Evolutionary conservation across 2,329 filamentous ascomycete species (phyloP).

Genomic region (Phyllosticta citriasiana): DNA sequence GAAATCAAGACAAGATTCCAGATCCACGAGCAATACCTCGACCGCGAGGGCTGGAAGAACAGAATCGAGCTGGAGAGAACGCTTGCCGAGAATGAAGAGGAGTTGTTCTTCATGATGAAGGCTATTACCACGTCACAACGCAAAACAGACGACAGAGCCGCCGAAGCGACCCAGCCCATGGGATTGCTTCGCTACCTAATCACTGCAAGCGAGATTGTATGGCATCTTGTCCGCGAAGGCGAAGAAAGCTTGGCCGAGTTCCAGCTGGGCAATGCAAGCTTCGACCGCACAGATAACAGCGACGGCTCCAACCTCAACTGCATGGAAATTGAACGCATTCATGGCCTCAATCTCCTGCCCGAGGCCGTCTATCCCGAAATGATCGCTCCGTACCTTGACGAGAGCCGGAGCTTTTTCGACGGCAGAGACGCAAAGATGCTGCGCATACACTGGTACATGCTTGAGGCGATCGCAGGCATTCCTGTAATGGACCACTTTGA

Average conservation of each 20-base stretch:
- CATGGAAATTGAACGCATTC: constrained; percentile 77
- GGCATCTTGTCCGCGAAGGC: constrained; percentile 85
- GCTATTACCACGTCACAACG: constrained; percentile 94
- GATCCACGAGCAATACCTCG: constrained; percentile 76
- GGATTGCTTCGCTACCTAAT: constrained; percentile 87
- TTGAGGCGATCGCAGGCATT: constrained; percentile 95
- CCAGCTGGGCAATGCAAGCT: constrained; percentile 81
- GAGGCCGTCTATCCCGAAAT: constrained; percentile 94
- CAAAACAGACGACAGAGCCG: constrained; percentile 60
- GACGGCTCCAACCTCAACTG: constrained; percentile 94
- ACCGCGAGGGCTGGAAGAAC: constrained; percentile 86
- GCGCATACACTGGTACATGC: constrained; percentile 92
- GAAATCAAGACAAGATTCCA: constrained; percentile 97
- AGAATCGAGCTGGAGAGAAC: constrained; percentile 82
- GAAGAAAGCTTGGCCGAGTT: constrained; percentile 86
- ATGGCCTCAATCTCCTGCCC: constrained; percentile 79
- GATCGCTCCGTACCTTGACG: constrained; percentile 78
- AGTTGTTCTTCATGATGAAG: constrained; percentile 99
- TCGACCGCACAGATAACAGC: constrained; percentile 91
- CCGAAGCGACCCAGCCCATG: constrained; percentile 55
- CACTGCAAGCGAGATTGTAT: constrained; percentile 88
- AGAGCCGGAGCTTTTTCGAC: constrained; percentile 40
- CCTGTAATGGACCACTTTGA: constrained; percentile 96
- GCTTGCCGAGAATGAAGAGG: constrained; percentile 81
- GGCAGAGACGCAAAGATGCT: constrained; percentile 71